Percentiles rank a stretch among this genome's conserved stretches.
Evolutionary conservation across 805 yeast species (phyloP).

Genomic region (Candida chilensis): DNA sequence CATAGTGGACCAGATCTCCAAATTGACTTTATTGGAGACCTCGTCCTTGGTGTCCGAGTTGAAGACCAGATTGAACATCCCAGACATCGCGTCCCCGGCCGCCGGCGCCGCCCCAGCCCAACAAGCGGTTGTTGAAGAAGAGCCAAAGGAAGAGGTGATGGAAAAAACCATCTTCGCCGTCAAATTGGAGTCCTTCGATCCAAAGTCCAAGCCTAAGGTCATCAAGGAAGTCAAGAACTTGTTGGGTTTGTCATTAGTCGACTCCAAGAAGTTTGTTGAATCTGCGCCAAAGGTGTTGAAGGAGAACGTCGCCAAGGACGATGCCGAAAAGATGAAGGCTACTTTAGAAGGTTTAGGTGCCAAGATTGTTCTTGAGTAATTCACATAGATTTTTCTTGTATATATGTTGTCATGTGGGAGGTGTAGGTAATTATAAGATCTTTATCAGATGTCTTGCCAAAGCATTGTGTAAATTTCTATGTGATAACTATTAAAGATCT

Average conservation of each 20-base stretch:
- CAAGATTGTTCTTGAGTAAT: slow-evolving; percentile 78
- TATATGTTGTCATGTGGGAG: too few relatives aligned
- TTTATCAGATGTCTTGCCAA: too few relatives aligned
- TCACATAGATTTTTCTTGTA: slow-evolving; percentile 1
- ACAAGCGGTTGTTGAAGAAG: slow-evolving; percentile 65
- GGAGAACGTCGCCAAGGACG: slow-evolving; percentile 95
- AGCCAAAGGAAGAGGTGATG: slow-evolving; percentile 67
- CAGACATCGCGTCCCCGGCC: slow-evolving; percentile 85
- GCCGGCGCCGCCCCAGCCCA: slow-evolving; percentile 60
- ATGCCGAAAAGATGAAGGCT: slow-evolving; percentile 92
- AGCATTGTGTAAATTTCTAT: neutral
- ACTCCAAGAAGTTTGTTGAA: slow-evolving; percentile 96
- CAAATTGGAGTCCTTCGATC: slow-evolving; percentile 89
- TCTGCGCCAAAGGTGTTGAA: slow-evolving; percentile 93
- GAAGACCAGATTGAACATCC: slow-evolving; percentile 77
- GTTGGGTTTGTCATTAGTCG: slow-evolving; percentile 88
- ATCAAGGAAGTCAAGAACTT: slow-evolving; percentile 93
- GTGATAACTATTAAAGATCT: slow-evolving; percentile 2
- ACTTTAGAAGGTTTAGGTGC: slow-evolving; percentile 94
- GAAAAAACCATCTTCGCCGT: slow-evolving; percentile 90
- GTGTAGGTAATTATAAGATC: too few relatives aligned
- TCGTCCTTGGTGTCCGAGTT: slow-evolving; percentile 77
- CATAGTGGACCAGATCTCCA: slow-evolving; percentile 87
- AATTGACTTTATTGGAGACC: slow-evolving; percentile 88
- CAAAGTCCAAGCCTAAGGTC: slow-evolving; percentile 93